A percentile compares a stretch with the other conserved stretches of the same genome.
Conservation (phyloP, 202 grass and related monocot species). For the Zizania palustris region DNA sequence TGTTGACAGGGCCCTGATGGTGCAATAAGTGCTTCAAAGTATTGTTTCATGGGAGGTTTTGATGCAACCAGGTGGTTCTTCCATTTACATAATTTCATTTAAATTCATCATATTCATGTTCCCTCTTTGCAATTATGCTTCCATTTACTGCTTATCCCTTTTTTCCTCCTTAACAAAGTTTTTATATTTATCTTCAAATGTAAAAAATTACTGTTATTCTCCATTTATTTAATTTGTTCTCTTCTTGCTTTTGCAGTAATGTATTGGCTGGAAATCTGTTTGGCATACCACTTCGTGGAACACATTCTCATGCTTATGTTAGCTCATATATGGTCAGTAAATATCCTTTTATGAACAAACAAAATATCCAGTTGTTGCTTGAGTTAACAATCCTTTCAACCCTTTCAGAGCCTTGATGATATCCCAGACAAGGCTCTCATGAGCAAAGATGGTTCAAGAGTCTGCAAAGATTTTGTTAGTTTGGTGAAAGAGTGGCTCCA, state of each 20-base stretch:
- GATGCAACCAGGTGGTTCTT: constrained; percentile 93
- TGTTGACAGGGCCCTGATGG: constrained; percentile 90
- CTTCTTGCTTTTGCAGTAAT: constrained; percentile 64
- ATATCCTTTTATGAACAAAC: constrained; percentile 33
- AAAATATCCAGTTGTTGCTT: constrained; percentile 19
- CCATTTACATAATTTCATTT: constrained; percentile 30
- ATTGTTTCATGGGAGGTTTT: constrained; percentile 97
- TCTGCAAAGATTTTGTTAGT: constrained; percentile 78
- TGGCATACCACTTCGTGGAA: constrained; percentile 98
- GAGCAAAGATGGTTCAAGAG: constrained; percentile 69
- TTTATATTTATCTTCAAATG: not conserved
- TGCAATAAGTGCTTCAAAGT: constrained; percentile 98
- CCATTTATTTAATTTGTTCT: constrained; percentile 42
- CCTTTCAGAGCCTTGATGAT: constrained; percentile 73
- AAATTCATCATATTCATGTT: constrained; percentile 26
- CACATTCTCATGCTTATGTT: constrained; percentile 99
- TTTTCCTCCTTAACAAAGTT: not conserved
- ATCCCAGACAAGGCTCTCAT: constrained; percentile 67
- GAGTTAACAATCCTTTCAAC: constrained; percentile 46
- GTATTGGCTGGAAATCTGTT: constrained; percentile 94
- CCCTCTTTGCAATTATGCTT: constrained; percentile 27
- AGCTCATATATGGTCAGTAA: constrained; percentile 97
- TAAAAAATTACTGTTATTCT: not conserved
- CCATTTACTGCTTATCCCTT: not conserved
- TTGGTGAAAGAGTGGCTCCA: constrained; percentile 73